Evolutionary conservation across 83 land plant genomes (phyloP), one percentile per base, ranked within the genome.

Genomic region (Picea abies): DNA sequence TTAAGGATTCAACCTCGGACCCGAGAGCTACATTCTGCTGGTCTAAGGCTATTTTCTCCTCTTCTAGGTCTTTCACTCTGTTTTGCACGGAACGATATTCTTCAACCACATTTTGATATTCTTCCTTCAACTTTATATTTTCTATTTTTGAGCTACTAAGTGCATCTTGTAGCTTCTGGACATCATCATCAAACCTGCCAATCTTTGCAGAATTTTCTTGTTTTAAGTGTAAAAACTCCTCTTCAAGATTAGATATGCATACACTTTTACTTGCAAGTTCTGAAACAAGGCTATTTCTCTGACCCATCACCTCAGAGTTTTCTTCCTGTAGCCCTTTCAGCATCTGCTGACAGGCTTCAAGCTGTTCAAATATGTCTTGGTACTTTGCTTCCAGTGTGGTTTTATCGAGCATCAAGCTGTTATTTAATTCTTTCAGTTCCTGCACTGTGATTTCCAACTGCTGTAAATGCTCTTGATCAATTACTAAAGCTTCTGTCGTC

Each of bases 141-240:
- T 58, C 63, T 29, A 22, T 6, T 60, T 56, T 29, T 16, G 10
- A 60, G 63, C n/a, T 77, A 60, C 37, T 12, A 12, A 52, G 17
- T 77, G 79, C 56, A 58, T 41, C 76, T 58, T 77, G 62, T 26
- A 77, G 79, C 79, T 56, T 26, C 79, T 77, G 79, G 62, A 71
- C 76, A 71, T 71, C 76, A 20, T 20, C 76, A 71, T 71, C 52
- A 41, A 72, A 44, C 76, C 56, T 72, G 15, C 56, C 25, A 4
- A 1, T 72, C 23, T 41, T 72, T 44, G 20, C 23, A 19, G n/a
- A 10, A 32, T 78, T 78, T 20, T 58, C 79, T 60, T 58, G 32
- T 56, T 58, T 60, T 78, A 58, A 12, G 19, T 14, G n/a, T 1
- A 49, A 12, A 22, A 72, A 9, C 22, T 72, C 22, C 29, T 72